Evolutionary conservation across 2,329 filamentous ascomycete species (phyloP).

Genomic region (Aurifilum marmelostoma): DNA sequence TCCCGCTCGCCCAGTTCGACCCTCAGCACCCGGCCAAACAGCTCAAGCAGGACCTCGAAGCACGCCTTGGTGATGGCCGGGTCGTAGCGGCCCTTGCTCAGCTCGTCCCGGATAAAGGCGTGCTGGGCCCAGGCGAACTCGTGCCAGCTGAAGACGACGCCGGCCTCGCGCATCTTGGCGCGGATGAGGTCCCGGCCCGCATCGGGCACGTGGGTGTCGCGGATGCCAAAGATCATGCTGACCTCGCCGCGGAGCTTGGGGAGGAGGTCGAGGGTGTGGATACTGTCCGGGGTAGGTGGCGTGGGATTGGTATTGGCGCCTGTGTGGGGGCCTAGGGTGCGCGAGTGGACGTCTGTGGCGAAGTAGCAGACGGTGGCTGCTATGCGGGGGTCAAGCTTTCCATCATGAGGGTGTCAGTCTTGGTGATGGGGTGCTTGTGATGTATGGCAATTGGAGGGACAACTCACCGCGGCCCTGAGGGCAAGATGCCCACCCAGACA

Average conservation of each 20-base stretch:
- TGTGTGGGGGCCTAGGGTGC: conserved; percentile 68
- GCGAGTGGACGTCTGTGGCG: conserved; percentile 85
- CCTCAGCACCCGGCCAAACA: conserved; percentile 79
- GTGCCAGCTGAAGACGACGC: conserved; percentile 77
- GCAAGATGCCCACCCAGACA: conserved; percentile 90
- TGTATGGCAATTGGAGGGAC: conserved; percentile 2
- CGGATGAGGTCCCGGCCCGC: conserved; percentile 82
- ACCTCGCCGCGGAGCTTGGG: conserved; percentile 58
- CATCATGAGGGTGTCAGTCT: conserved; percentile 17
- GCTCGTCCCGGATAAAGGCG: conserved; percentile 90
- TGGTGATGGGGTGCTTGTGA: neutral
- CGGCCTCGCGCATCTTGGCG: conserved; percentile 76
- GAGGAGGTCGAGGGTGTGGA: conserved; percentile 31
- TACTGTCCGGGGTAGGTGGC: conserved; percentile 37
- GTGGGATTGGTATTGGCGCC: conserved; percentile 51
- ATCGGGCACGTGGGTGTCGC: conserved; percentile 87
- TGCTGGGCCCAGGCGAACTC: conserved; percentile 94
- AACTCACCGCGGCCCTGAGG: conserved; percentile 57
- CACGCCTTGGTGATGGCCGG: conserved; percentile 84
- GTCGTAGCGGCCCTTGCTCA: conserved; percentile 93
- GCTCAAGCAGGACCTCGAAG: conserved; percentile 86
- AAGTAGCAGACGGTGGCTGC: conserved; percentile 84
- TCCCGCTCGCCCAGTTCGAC: conserved; percentile 74
- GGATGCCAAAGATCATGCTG: conserved; percentile 88
- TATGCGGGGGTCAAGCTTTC: conserved; percentile 71